Conservation (phyloP, 805 yeast species). For the Cyberlindnera euphorbiiphila region DNA sequence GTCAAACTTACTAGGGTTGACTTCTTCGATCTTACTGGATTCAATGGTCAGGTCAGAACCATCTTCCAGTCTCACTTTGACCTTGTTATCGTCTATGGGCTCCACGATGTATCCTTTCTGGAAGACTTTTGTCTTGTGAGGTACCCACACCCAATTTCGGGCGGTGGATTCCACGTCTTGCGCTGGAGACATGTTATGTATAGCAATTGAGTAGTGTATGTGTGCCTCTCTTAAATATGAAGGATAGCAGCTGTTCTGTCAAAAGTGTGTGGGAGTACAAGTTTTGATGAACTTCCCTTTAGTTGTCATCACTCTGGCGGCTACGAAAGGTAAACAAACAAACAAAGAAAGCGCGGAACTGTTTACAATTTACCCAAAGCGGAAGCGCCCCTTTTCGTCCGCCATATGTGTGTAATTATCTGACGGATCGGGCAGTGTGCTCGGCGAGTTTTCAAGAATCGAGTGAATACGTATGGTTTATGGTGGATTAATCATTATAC, state of each 20-base stretch:
- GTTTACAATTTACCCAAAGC: constrained; percentile 16
- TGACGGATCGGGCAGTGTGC: too few species aligned
- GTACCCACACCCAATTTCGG: constrained; percentile 70
- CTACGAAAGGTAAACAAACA: constrained; percentile 10
- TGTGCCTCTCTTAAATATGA: too few species aligned
- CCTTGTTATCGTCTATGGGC: constrained; percentile 31
- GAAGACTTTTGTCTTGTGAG: constrained; percentile 55
- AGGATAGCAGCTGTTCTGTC: too few species aligned
- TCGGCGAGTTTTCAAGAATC: too few species aligned
- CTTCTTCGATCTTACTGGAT: constrained; percentile 49
- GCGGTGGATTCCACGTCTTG: constrained; percentile 15
- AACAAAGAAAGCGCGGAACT: constrained; percentile 4
- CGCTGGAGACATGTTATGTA: too few species aligned
- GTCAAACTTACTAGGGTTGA: constrained; percentile 88
- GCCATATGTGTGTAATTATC: too few species aligned
- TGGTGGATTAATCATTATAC: too few species aligned
- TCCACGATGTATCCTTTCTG: constrained; percentile 56
- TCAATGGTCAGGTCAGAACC: constrained; percentile 39
- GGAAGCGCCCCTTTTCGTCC: constrained; percentile 11
- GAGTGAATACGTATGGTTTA: too few species aligned
- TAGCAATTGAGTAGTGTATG: too few species aligned
- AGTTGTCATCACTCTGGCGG: neutral
- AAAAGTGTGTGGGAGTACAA: too few species aligned
- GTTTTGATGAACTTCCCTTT: neutral
- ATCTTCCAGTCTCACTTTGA: constrained; percentile 39